These are phyloP conservation scores for Phaeosphaeria sp. DNA, from an alignment of 2,329 filamentous ascomycete species.

Conservation along the genomic window DNA sequence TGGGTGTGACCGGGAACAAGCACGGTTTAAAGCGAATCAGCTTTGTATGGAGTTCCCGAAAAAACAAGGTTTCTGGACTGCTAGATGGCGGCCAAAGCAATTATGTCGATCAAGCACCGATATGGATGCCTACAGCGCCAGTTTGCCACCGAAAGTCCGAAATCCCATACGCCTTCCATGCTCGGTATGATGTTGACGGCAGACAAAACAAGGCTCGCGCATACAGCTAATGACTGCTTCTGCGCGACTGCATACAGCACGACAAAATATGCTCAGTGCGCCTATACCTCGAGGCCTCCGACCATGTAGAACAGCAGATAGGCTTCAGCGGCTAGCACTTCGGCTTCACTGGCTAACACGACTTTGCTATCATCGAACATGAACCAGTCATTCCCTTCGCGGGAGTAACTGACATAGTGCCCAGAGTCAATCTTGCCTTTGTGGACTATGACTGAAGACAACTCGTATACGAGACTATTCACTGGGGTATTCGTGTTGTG, in stretches of 20 bases:
- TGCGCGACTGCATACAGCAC: background rate
- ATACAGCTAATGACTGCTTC: background rate
- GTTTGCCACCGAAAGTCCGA: no score
- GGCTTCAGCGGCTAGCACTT: constrained; percentile 84
- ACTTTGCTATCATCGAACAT: constrained; percentile 96
- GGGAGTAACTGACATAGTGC: constrained; percentile 89
- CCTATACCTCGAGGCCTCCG: constrained; percentile 37
- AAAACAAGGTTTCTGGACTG: no score
- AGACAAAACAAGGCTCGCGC: background rate
- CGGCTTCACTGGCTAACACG: constrained; percentile 79
- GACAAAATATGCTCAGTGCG: background rate
- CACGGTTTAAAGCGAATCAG: no score
- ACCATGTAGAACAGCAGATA: constrained; percentile 84
- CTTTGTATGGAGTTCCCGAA: no score
- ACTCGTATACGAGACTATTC: constrained; percentile 77
- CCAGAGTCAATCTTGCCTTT: constrained; percentile 92
- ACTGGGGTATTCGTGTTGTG: constrained; percentile 40
- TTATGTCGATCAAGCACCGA: no score
- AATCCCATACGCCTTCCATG: background rate
- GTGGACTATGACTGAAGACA: constrained; percentile 89
- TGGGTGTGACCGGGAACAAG: no score
- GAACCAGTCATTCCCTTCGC: constrained; percentile 88
- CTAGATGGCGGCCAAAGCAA: no score
- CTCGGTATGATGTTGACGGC: background rate
- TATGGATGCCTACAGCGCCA: background rate